Percentiles rank a stretch among this genome's conserved stretches.
phyloP scores from a whole-genome alignment of 768 basidiomycete genomes.

The Tricholoma terreum region DNA sequence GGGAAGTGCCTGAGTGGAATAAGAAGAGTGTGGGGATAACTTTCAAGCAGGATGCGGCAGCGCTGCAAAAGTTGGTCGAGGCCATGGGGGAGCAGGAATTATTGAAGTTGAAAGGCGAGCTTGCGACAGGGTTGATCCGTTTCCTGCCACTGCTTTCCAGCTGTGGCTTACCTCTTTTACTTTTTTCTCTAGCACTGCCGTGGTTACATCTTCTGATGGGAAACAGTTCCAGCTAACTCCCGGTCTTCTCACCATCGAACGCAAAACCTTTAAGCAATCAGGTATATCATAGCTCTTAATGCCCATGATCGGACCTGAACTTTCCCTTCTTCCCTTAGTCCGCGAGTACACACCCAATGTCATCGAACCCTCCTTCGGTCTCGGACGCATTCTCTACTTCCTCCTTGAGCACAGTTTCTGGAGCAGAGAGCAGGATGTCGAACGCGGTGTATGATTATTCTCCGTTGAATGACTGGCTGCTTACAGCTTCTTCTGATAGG shows the following conservation, averaged over 20 bases:
- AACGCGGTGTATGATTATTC: constrained; percentile 69
- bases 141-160: constrained; percentile 2
- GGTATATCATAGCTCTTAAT: constrained; percentile 42
- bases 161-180: not conserved
- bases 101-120: constrained; percentile 61
- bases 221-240: constrained; percentile 68
- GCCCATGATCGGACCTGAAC: not conserved
- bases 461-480: not conserved
- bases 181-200: constrained; percentile 29
- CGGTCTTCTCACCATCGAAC: constrained; percentile 73
- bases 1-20: constrained; percentile 75
- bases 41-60: constrained; percentile 78
- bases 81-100: constrained; percentile 67
- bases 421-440: constrained; percentile 88
- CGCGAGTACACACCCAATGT: constrained; percentile 97
- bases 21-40: constrained; percentile 88
- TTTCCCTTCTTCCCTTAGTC: constrained; percentile 44
- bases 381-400: constrained; percentile 92
- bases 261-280: constrained; percentile 84
- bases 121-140: constrained; percentile 65
- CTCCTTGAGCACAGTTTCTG: constrained; percentile 96
- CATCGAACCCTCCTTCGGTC: constrained; percentile 97
- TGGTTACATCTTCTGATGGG: constrained; percentile 57
- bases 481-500: constrained; percentile 39
- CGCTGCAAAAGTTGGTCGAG: constrained; percentile 60